Base-by-base conservation (phyloP, 2,329 filamentous ascomycete genomes). In the Cordyceps fumosorosea region DNA sequence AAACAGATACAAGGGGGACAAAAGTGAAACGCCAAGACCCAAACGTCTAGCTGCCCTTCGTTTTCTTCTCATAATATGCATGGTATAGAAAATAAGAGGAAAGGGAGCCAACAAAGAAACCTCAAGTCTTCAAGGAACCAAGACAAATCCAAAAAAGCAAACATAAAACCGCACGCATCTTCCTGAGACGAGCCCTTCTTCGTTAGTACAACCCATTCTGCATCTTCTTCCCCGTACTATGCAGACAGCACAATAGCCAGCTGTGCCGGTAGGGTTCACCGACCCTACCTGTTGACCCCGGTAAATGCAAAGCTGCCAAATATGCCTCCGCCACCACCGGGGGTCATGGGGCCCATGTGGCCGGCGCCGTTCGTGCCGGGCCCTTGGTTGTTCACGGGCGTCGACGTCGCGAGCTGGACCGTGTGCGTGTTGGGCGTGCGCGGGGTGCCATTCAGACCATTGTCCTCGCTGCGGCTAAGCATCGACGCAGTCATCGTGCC, bases 281-380 rank as follows among this genome's bases (percentile, higher is more conserved):
- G 11, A 20, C 4, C 64, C 68, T 70, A 76, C 67, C 75, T 74
- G 67, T 70, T 73, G 62, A 69, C 70, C 63, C 75, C 77, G 42
- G 72, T 75, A 74, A 84, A 83, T 64, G 81, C 79, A 75, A 93
- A 93, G 71, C 81, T 84, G 54, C 90, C 90, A 78, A 93, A 92
- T 26, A 88, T 85, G 57, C 89, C 89, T 29, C 87, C 87, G 2
- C 86, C 86, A 22, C 86, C 88, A 29, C 90, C 89, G 1, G 91
- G 91, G 8, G 91, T 95, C 82, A 92, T 87, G 42, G 89, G 84
- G 3, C 88, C 88, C 72, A 88, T 85, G 57, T 81, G 79, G 32
- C 71, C 75, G 70, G 80, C 75, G 58, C 78, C 83, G 70, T 81
- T 87, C 66, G 79, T 84, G 16, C 42, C 52, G 73, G 85, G 82